Evolutionary conservation across 2,329 filamentous ascomycete genomes (phyloP), one percentile per base, ranked within the genome.

Genomic region (Colletotrichum costaricense): DNA sequence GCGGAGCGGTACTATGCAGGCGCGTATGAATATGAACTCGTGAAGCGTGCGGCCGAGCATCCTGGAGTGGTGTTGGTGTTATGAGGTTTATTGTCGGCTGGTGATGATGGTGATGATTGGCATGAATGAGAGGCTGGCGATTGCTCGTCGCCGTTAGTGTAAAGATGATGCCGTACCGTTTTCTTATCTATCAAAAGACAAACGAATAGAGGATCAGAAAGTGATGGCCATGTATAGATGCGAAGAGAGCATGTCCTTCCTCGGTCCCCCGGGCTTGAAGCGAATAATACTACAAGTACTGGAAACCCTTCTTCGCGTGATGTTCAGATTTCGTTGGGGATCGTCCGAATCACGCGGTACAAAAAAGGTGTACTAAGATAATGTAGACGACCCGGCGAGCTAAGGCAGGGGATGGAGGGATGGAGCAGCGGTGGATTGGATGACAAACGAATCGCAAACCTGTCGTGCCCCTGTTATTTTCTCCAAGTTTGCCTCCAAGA

Each of bases 1-100:
- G 16, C 87, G 87, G 56, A 90, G 77, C 49, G 82, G 79, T 54
- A 86, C 74, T 75, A 90, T 88, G 73, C 82, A 86, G 63, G 80
- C 74, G 38, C 85, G 85, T 67, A 90, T 89, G 30, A 79, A 79
- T 24, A 79, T 54, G 52, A 77, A 80, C 56, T 80, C 74, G 16
- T 70, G 71, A 7, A 72, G 26, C 22, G 71, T 66, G 28, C 56
- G 68, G 22, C 57, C 57, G 19, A 73, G n/a, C 71, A 73, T 73
- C 9, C 28, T 59, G 66, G 14, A 11, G 16, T 19, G 63, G 28
- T 65, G 63, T 52, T 30, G 11, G 16, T 42, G 38, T 42, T 16
- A 6, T 42, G 35, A 22, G 9, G 6, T 16, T 55, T 42, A 49
- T 9, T 49, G 42, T 19, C 19, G 30, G 33, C 5, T 30, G 24